A percentile compares a stretch with the other conserved stretches of the same genome.
These are phyloP conservation scores for Nakaseomyces bracarensis DNA, from an alignment of 1,139 yeast species.

Conservation along the genomic window DNA sequence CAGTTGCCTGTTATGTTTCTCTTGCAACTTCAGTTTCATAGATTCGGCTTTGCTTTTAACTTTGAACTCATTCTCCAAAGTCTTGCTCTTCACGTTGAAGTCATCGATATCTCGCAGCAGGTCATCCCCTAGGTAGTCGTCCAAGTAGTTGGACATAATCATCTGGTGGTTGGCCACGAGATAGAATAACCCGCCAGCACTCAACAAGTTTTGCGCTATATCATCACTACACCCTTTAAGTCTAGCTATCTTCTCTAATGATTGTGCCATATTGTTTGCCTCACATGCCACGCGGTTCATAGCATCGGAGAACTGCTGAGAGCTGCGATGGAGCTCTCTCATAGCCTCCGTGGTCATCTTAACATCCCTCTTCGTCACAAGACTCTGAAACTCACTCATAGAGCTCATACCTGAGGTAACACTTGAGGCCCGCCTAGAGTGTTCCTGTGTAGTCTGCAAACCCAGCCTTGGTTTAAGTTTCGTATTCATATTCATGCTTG, in stretches of 20 bases:
- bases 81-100: constrained; percentile 37
- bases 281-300: constrained; percentile 47
- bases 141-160: constrained; percentile 52
- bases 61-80: constrained; percentile 47
- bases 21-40: constrained; percentile 44
- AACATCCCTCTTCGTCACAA: constrained; percentile 54
- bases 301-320: constrained; percentile 45
- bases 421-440: constrained; percentile 23
- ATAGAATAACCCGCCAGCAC: constrained; percentile 73
- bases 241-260: constrained; percentile 62
- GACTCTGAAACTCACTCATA: constrained; percentile 44
- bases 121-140: constrained; percentile 49
- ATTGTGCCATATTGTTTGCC: constrained; percentile 65
- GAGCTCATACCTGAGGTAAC: constrained; percentile 24
- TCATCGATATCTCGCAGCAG: constrained; percentile 38
- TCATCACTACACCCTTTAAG: constrained; percentile 55
- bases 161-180: constrained; percentile 72
- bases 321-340: constrained; percentile 42
- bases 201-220: constrained; percentile 55
- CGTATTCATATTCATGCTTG: too few species aligned
- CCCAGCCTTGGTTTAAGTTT: too few species aligned
- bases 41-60: constrained; percentile 45
- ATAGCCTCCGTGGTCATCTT: constrained; percentile 42
- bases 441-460: too few species aligned
- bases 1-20: constrained; percentile 47